phyloP scores from a whole-genome alignment of 2,329 filamentous ascomycete genomes.

The Pyrenophora teres region DNA sequence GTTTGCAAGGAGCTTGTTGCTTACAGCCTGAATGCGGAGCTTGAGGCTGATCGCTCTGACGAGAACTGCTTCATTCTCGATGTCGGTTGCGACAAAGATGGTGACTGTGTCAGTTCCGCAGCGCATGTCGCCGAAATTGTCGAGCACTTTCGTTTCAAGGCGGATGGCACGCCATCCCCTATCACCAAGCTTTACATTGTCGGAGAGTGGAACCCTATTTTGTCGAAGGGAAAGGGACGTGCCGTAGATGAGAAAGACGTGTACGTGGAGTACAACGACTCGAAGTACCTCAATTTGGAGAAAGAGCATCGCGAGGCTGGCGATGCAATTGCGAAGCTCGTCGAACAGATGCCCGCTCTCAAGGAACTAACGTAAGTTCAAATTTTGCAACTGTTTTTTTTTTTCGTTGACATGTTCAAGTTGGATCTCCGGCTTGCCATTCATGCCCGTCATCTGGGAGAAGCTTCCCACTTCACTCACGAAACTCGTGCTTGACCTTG shows the following conservation, averaged over 20 bases:
- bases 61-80: constrained; percentile 25
- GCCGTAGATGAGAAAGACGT: neutral
- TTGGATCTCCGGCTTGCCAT: constrained; percentile 36
- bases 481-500: constrained; percentile 38
- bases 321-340: constrained; percentile 21
- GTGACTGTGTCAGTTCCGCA: constrained; percentile 15
- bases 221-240: neutral
- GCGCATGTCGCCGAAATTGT: constrained; percentile 12
- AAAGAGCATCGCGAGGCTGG: constrained; percentile 26
- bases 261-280: neutral
- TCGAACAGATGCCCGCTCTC: constrained; percentile 27
- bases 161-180: neutral
- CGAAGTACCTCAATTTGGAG: neutral
- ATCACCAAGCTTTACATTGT: constrained; percentile 34
- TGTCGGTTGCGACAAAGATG: constrained; percentile 16
- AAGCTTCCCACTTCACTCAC: constrained; percentile 27
- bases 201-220: constrained; percentile 26
- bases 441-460: constrained; percentile 29
- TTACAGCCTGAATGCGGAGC: constrained; percentile 18
- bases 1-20: constrained; percentile 17
- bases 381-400: neutral
- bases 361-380: constrained; percentile 37
- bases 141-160: constrained; percentile 8
- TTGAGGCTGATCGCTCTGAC: constrained; percentile 13
- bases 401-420: constrained; percentile 18